phyloP scores from a whole-genome alignment of 2,329 filamentous ascomycete species.

The Beauveria pseudobassiana region DNA sequence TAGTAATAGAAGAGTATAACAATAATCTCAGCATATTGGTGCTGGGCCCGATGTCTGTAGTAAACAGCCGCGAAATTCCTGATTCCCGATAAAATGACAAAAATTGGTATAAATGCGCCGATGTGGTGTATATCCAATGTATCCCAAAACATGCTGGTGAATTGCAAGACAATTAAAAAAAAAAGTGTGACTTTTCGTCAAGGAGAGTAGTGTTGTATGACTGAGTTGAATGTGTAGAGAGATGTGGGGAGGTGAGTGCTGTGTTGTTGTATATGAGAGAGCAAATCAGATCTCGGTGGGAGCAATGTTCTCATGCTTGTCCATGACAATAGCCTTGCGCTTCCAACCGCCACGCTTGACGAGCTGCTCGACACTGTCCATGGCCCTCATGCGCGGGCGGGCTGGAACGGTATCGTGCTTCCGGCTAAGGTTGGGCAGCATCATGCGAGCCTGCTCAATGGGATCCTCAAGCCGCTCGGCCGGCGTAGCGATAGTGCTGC shows the following conservation, averaged over 20 bases:
- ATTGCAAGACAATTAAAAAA: background rate
- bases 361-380: slow-evolving; percentile 33
- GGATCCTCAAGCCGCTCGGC: slow-evolving; percentile 10
- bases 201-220: background rate
- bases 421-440: slow-evolving; percentile 29
- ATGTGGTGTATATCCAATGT: background rate
- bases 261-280: background rate
- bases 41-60: slow-evolving; percentile 1
- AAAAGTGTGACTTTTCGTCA: background rate
- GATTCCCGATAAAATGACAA: background rate
- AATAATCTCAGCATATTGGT: background rate
- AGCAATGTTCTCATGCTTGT: slow-evolving; percentile 22
- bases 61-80: background rate
- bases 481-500: slow-evolving; percentile 8
- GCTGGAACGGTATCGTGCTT: slow-evolving; percentile 22
- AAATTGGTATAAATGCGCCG: slow-evolving; percentile 9
- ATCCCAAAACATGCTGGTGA: background rate
- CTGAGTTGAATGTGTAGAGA: background rate
- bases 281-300: background rate
- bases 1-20: background rate
- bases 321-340: slow-evolving; percentile 34
- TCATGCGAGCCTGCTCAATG: slow-evolving; percentile 17
- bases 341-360: slow-evolving; percentile 38
- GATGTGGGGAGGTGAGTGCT: background rate
- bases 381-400: slow-evolving; percentile 30